Evolutionary conservation across 768 basidiomycete genomes (phyloP), one percentile per base, ranked within the genome.

Genomic region (Suillus occidentalis): DNA sequence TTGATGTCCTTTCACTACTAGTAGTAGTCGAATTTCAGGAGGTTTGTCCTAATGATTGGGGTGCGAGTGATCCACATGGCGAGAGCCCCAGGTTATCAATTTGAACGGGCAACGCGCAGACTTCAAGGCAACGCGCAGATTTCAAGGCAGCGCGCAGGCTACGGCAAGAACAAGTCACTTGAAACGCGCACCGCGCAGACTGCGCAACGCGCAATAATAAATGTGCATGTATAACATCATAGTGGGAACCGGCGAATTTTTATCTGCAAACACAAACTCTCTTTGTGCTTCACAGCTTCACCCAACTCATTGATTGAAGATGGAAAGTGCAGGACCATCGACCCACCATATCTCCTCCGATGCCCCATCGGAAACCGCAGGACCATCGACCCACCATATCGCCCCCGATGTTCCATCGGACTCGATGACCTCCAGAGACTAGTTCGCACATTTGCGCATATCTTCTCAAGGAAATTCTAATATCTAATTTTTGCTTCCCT

Each of bases 371-470:
- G 71, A 71, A 63, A 71, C 75, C 61, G 72, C 73, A 61, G 72
- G 71, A 20, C 70, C 72, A 39, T 75, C 80, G 61, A 74, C 53
- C 6, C 59, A 68, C 47, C 66, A 70, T 39, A 5, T 22, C 14
- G 58, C 50, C 39, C 18, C 52, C 60, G 63, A 69, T 59, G 53
- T 37, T 18, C 12, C 62, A 60, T 34, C 74, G 39, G 80, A 80
- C 45, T 81, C 84, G 68, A 91, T 94, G 92, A 94, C 92, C 59
- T 94, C 92, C 31, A 85, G 83, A 83, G 92, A 94, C 85, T 94
- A 94, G 92, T 90, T 84, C 83, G 87, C 83, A 82, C 73, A 71
- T 59, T 66, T 68, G 70, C 68, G 65, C 71, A 67, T 67, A 67
- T 75, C 59, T 66, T 53, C 53, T 58, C 58, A 69, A 57, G 60